These are phyloP conservation scores for Cladosporium sp. DNA, from an alignment of 2,329 filamentous ascomycete species.

Conservation along the genomic window DNA sequence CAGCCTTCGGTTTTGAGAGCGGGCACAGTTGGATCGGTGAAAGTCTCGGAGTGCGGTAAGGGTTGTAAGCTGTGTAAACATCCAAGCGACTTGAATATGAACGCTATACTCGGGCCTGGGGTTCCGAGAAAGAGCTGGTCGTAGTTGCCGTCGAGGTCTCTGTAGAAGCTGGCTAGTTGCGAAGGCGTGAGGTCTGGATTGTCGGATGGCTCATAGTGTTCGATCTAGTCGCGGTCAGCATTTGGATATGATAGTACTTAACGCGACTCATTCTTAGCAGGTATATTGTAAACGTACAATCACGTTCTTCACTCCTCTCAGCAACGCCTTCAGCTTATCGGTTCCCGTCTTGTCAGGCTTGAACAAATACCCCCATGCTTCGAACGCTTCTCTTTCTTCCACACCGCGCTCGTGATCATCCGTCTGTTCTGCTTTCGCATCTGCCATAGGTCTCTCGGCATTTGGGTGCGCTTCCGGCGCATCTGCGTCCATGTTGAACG, in stretches of 20 bases:
- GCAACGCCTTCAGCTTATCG: conserved; percentile 41
- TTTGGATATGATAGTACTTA: neutral
- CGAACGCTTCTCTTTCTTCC: conserved; percentile 39
- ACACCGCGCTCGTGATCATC: conserved; percentile 25
- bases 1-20: conserved; percentile 81
- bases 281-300: conserved; percentile 36
- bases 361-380: conserved; percentile 51
- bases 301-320: conserved; percentile 43
- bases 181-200: conserved; percentile 45
- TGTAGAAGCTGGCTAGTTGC: conserved; percentile 49
- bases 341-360: conserved; percentile 49
- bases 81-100: conserved; percentile 87
- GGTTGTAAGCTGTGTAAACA: conserved; percentile 79
- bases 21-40: conserved; percentile 71
- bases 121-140: conserved; percentile 70
- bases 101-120: conserved; percentile 71
- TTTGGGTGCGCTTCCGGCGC: neutral
- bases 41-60: conserved; percentile 50
- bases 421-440: conserved; percentile 4
- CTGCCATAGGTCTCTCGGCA: conserved; percentile 1
- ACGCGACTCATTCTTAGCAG: neutral
- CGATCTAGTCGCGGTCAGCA: conserved; percentile 32
- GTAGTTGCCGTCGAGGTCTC: conserved; percentile 43
- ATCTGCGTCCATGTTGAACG: conserved; percentile 7
- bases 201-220: conserved; percentile 39